Conservation (phyloP, 2,329 filamentous ascomycete genomes). For the Podosphaera leucotricha region DNA sequence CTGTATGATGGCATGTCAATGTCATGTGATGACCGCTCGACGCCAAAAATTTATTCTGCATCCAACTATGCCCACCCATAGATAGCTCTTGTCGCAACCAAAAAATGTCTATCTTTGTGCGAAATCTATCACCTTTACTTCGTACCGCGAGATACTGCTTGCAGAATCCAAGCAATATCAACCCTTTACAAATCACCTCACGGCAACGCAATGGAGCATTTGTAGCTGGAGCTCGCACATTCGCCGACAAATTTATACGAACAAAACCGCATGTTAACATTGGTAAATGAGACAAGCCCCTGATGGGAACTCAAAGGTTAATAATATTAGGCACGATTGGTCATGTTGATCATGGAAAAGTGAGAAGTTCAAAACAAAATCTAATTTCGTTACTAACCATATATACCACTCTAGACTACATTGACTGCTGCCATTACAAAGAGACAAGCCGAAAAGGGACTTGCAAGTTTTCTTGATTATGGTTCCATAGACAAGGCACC, state of each 20-base stretch:
- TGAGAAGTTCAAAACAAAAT: constrained; percentile 18
- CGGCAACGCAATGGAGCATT: constrained; percentile 37
- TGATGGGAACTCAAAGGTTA: constrained; percentile 4
- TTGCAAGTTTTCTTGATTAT: constrained; percentile 91
- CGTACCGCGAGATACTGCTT: constrained; percentile 60
- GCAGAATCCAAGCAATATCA: constrained; percentile 40
- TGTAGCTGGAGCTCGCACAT: constrained; percentile 40
- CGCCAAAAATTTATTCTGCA: neutral
- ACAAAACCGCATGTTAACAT: constrained; percentile 97
- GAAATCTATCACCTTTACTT: constrained; percentile 55
- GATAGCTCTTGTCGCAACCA: neutral
- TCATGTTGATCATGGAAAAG: constrained; percentile 99
- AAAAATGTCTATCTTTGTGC: constrained; percentile 60
- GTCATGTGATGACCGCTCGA: neutral
- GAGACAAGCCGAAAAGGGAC: constrained; percentile 82
- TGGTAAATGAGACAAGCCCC: constrained; percentile 28
- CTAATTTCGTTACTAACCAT: constrained; percentile 2
- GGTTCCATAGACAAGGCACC: constrained; percentile 96
- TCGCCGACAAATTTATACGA: constrained; percentile 50
- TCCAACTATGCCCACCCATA: neutral
- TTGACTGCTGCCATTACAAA: constrained; percentile 98
- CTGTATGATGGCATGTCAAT: neutral
- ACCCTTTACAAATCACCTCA: constrained; percentile 52
- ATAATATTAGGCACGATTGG: constrained; percentile 62
- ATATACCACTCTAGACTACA: constrained; percentile 44